Evolutionary conservation across 2,329 filamentous ascomycete species (phyloP), one percentile per base, ranked within the genome.

Genomic region (Cladosporium sp.): DNA sequence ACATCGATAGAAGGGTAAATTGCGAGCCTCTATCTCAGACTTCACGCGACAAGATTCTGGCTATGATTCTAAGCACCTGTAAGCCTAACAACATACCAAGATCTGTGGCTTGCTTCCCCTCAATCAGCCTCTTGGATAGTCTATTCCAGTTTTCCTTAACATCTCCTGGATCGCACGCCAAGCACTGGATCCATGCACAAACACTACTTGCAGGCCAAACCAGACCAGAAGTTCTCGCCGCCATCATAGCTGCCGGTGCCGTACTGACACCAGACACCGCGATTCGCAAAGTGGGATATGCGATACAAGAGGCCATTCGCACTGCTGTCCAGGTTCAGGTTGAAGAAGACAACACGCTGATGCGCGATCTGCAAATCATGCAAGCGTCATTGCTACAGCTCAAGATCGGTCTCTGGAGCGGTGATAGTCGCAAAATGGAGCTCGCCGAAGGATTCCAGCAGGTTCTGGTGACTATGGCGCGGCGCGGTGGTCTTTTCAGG

Each of bases 91-190:
- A 76, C 66, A 66, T 75, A 62, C 52, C 76, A 71, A 43, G 63
- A 41, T 78, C 80, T 16, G 79, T 76, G 15, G 77, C 74, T 1
- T 82, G 82, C 0, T 86, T 86, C 55, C 81, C 82, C 0, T 80
- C 79, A 1, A 73, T 79, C 15, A 77, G 80, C 18, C 64, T 81
- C 12, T 69, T 85, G 53, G 82, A 85, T 56, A 79, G 76, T 8
- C 69, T 85, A 49, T 71, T 83, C 11, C 78, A 84, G 52, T 77
- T 79, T 53, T 85, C 79, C 53, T 67, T 84, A 16, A 77, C 78
- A 1, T 73, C 74, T 1, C 78, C 83, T 38, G 68, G 73, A 20
- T 75, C 80, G 40, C 73, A 81, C 52, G 72, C 82, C 0, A 79
- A 78, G 40, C 72, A 74, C 39, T 85, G 77, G 72, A 76, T 86